A percentile compares a stretch with the other conserved stretches of the same genome.
Evolutionary conservation across 1,284 basidiomycete genomes (phyloP).

Genomic region (Gomphus sp.): DNA sequence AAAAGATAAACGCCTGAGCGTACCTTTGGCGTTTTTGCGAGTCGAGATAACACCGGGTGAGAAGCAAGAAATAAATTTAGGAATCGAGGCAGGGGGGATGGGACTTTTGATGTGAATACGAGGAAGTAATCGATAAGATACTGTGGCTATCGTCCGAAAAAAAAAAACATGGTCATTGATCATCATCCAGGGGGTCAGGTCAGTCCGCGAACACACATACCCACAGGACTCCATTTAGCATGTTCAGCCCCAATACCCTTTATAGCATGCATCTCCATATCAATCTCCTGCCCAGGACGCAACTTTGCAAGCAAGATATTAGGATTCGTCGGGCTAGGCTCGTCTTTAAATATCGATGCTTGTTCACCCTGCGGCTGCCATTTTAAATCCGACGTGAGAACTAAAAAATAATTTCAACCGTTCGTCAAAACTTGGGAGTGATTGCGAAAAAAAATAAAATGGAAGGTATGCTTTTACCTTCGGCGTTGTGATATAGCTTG

Average conservation of each 20-base stretch:
- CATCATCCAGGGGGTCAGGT: not conserved
- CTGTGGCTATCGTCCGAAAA: slow-evolving; percentile 57
- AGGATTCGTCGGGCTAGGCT: slow-evolving; percentile 58
- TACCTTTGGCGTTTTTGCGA: slow-evolving; percentile 28
- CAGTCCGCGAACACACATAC: slow-evolving; percentile 39
- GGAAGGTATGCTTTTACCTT: slow-evolving; percentile 21
- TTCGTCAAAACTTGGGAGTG: not conserved
- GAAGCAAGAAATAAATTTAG: slow-evolving; percentile 86
- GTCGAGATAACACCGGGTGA: slow-evolving; percentile 82
- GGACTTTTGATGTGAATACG: slow-evolving; percentile 69
- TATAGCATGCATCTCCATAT: slow-evolving; percentile 86
- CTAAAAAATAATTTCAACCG: slow-evolving; percentile 18
- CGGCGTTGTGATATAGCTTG: slow-evolving; percentile 61
- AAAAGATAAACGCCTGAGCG: not conserved
- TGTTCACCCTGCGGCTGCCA: slow-evolving; percentile 92
- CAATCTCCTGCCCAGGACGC: slow-evolving; percentile 78
- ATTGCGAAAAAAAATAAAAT: not conserved
- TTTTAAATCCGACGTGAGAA: slow-evolving; percentile 71
- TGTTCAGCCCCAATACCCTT: slow-evolving; percentile 97
- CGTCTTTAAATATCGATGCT: slow-evolving; percentile 35
- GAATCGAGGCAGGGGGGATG: slow-evolving; percentile 45
- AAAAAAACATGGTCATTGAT: not conserved
- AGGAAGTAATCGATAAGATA: slow-evolving; percentile 90
- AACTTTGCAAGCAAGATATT: slow-evolving; percentile 94
- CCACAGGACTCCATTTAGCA: slow-evolving; percentile 97